A percentile compares a stretch with the other conserved stretches of the same genome.
Evolutionary conservation across 2,329 filamentous ascomycete genomes (phyloP).

Genomic region (Fusarium solani-melongenae): DNA sequence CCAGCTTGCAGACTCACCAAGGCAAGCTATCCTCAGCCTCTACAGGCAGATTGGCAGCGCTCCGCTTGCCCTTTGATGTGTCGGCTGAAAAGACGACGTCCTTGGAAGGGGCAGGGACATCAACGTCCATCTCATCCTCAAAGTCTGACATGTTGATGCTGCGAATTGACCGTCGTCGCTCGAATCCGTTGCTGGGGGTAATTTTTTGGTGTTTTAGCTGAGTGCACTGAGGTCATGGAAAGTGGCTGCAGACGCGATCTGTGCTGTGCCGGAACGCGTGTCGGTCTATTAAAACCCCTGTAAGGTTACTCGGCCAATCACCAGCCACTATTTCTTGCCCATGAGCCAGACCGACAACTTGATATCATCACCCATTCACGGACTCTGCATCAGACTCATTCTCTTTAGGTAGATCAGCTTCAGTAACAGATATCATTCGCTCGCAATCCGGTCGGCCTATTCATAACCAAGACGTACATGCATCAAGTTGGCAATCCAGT

Average conservation of each 20-base stretch:
- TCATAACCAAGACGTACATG: neutral
- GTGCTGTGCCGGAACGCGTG: constrained; percentile 43
- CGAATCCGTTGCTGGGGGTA: neutral
- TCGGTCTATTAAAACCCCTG: constrained; percentile 45
- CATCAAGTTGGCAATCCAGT: neutral
- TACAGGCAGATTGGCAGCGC: constrained; percentile 90
- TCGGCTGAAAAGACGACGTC: constrained; percentile 78
- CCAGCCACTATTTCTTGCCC: neutral
- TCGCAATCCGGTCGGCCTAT: neutral
- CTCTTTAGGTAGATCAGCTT: neutral
- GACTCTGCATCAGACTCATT: neutral
- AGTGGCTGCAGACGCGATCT: constrained; percentile 46
- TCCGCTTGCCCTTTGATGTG: constrained; percentile 88
- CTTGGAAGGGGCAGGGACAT: constrained; percentile 58
- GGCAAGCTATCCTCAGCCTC: constrained; percentile 94
- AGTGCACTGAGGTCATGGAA: constrained; percentile 39
- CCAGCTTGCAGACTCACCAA: constrained; percentile 68
- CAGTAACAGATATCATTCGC: neutral
- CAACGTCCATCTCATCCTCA: constrained; percentile 71
- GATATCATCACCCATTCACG: neutral
- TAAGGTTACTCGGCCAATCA: constrained; percentile 22
- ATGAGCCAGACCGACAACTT: neutral
- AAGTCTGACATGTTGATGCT: constrained; percentile 65
- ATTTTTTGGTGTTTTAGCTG: constrained; percentile 7
- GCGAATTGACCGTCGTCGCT: neutral